Base-by-base conservation (phyloP, 305 asterid species). In the Nicotiana rustica region DNA sequence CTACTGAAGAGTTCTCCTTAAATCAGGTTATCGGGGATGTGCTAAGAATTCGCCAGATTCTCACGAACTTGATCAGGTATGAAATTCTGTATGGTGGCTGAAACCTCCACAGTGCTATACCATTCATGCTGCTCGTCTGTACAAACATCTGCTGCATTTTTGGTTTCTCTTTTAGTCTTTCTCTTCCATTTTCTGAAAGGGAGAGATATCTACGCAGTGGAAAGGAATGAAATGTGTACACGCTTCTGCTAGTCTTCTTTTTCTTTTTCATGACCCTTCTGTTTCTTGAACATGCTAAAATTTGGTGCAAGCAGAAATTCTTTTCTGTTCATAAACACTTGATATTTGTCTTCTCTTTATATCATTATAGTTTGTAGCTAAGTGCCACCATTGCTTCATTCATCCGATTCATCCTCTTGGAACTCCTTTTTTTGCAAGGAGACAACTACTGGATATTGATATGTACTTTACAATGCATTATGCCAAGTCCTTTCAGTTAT, bases 21-120 rank as follows among this genome's bases (percentile, higher is more conserved):
- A 12, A 36, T 85, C 92, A 95, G 98, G 95, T 95, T 31, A 82
- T 91, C 31, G 98, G 98, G 66, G 99, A 95, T 87, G 99, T 95
- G 56, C 83, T 93, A 75, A 88, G 99, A 88, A 94, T 95, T 88
- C 98, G 98, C 77, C 99, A 95, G 86, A 95, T 95, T 60, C 95
- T 95, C 64, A 95, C 99, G 21, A 95, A 95, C 89, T 86, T 95
- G 88, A 90, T 95, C 87, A 93, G 99, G 99, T 95, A 90, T 83
- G 66, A 56, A 67, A 15, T 18, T 31, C 41, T 21, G 3, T 49
- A 3, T 33, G 60, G 17, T 62, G 35, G 21, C 15, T 61, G 57
- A 61, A 78, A 38, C 14, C 15, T 78, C 25, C 25, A 6, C 14
- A 19, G 18, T 78, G 21, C 59, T 78, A 35, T 21, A 18, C 12